Evolutionary conservation across 1,284 basidiomycete genomes (phyloP), one percentile per base, ranked within the genome.

Genomic region (Salmacisia buchloeana): DNA sequence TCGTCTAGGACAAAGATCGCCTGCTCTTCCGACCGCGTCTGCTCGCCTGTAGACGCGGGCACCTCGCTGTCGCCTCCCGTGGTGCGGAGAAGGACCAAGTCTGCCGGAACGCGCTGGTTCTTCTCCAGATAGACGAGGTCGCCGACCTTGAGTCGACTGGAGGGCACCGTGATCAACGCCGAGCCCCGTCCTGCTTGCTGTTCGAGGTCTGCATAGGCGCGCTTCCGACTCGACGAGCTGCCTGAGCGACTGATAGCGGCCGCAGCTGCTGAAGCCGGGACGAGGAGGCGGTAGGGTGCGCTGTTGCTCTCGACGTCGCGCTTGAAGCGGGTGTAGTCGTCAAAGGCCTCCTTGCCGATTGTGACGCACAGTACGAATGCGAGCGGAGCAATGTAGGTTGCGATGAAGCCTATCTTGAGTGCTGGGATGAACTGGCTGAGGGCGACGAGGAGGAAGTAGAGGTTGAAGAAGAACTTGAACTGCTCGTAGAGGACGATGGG

Each of bases 381-480:
- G 4, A 98, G 85, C 0, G 96, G 96, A 0, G 92, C 94, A 58
- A 98, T 87, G 80, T 98, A 99, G 7, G 96, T 99, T 46, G 90
- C 85, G 66, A 98, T 92, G 78, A 94, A 97, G 12, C 94, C 93
- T 91, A 97, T 99, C 83, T 93, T 94, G 69, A 99, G 85, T 0
- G 94, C 90, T 3, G 94, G 96, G 9, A 99, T 84, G 75, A 98
- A 97, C 80, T 98, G 94, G 33, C 90, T 93, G 3, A 98, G 83
- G 0, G 96, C 94, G 15, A 99, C 96, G 13, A 97, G 87, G 3
- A 98, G 86, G 79, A 99, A 99, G 82, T 98, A 99, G 13, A 98
- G 85, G 80, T 99, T 99, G 88, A 97, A 98, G 84, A 99, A 99
- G 84, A 96, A 97, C 82, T 97, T 98, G 89, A 98, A 99, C 81